Percentiles rank a stretch among this genome's conserved stretches.
Evolutionary conservation across 176 grass and related monocot species (phyloP).

Genomic region (maize (Zea mays)): DNA sequence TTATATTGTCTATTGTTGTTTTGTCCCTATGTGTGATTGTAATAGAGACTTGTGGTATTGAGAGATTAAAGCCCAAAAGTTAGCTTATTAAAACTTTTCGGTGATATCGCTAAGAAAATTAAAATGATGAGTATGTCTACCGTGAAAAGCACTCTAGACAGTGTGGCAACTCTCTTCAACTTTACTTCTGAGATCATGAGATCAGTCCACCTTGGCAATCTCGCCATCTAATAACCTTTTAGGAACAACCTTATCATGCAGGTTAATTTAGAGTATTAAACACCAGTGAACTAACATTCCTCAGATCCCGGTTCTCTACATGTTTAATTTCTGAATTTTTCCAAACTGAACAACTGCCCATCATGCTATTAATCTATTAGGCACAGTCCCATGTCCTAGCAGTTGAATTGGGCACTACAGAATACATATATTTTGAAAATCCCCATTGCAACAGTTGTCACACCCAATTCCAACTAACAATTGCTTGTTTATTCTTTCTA

Average conservation of each 20-base stretch:
- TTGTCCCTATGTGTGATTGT: not conserved
- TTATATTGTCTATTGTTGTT: conserved; percentile 9
- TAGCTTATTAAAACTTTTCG: not conserved
- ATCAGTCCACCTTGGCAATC: not conserved
- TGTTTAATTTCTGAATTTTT: not conserved
- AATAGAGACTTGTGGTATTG: not conserved
- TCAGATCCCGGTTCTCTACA: not conserved
- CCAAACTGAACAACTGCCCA: not conserved
- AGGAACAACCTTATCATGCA: not conserved
- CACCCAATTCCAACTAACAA: not conserved
- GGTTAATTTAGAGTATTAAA: not conserved
- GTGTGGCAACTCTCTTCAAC: not conserved
- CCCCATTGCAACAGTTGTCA: not conserved
- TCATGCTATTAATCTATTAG: not conserved
- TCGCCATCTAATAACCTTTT: not conserved
- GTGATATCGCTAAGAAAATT: not conserved
- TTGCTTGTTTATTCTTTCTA: not conserved
- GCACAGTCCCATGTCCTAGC: not conserved
- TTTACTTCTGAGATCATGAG: not conserved
- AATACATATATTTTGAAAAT: not conserved
- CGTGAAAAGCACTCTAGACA: not conserved
- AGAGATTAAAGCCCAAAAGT: not conserved
- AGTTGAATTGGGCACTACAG: not conserved
- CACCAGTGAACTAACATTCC: not conserved
- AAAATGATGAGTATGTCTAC: not conserved